phyloP scores from a whole-genome alignment of 441 rosid genomes.

The Arabidopsis hybrid region DNA sequence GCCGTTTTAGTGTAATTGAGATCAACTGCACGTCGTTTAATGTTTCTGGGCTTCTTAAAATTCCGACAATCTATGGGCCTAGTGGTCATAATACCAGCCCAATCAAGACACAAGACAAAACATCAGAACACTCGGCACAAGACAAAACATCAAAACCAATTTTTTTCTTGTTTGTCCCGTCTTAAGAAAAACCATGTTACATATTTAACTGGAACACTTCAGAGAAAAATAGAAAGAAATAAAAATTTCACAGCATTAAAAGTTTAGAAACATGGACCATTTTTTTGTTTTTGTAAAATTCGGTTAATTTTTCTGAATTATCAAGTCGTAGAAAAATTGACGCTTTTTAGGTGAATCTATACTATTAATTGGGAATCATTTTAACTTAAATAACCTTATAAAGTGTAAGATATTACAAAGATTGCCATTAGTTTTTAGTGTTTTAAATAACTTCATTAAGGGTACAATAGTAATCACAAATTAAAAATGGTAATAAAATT shows the following conservation, averaged over 20 bases:
- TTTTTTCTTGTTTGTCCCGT: neutral
- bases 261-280: neutral
- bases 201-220: no score
- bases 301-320: neutral
- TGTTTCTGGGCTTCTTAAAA: neutral
- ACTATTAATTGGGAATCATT: no score
- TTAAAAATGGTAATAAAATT: no score
- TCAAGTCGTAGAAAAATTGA: neutral
- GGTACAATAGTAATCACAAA: no score
- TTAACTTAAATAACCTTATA: no score
- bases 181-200: neutral
- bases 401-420: no score
- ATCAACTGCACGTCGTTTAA: constrained; percentile 30
- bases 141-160: neutral
- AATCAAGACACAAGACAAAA: neutral
- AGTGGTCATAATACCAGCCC: neutral
- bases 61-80: constrained; percentile 14
- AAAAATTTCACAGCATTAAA: neutral
- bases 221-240: neutral
- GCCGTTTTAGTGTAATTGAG: constrained; percentile 29
- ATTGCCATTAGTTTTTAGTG: no score
- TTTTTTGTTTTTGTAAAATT: neutral
- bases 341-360: constrained; percentile 17
- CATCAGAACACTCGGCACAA: no score
- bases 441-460: no score